Base-by-base conservation (phyloP, 352 stramenopile genomes). In the Phytopythium mirpurense region DNA sequence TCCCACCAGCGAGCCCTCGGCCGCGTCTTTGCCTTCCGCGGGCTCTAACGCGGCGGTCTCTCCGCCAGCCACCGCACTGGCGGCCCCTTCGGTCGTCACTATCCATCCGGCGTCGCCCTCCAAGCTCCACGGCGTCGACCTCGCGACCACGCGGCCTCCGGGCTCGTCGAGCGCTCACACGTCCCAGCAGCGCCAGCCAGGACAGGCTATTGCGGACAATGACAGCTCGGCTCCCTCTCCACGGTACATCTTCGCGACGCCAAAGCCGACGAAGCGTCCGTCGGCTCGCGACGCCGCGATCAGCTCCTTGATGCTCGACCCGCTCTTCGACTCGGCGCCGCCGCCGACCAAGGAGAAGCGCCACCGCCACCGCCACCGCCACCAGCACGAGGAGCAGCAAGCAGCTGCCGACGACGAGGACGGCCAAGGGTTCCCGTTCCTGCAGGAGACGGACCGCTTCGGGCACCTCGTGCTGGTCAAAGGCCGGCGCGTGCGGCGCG, bases 271-370 rank as follows among this genome's bases (percentile, higher is more conserved):
- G 15, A 64, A 35, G 8, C 76, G 65, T 29, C 50, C 26, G 31
- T 37, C 44, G 10, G 44, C 27, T 1, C 44, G 48, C 14, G 56
- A 40, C 21, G 65, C 74, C 21, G 57, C 62, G 29, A 59, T 37
- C 3, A 62, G 63, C 14, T 57, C 48, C 15, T 61, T 88, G 24
- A 88, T 88, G 77, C 66, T 90, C 10, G 80, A 90, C 41, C 77
- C 77, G 14, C 65, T 88, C 2, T 90, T 88, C 57, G 70, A 83
- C 32, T 64, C 65, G 14, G 57, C 21, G 3, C 4, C 52, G 31
- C 29, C 21, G 18, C 11, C 37, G 16, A 41, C 12, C 2, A 18
- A 46, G n/a, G 36, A 50, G 16, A 4, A 37, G 11, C 16, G 36
- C 27, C 36, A 36, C 15, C 21, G 53, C 5, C 55, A 49, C 35